phyloP scores from a whole-genome alignment of 257 asterid genomes.

The Echites panduratus region DNA sequence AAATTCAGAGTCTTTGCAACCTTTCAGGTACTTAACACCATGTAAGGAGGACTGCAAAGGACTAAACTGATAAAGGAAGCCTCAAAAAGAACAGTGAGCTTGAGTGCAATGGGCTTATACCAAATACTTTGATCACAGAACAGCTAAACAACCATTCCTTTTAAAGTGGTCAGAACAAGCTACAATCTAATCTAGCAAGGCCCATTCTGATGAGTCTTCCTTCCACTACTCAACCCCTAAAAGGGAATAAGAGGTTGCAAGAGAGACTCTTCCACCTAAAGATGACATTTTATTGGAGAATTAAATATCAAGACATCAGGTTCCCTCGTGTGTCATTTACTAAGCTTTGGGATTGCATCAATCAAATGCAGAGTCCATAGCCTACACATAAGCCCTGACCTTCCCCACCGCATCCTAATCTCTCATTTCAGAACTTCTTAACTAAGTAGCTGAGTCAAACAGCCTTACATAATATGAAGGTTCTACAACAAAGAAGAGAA shows the following conservation, averaged over 20 bases:
- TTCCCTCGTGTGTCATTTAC: not conserved
- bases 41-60: no score
- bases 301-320: not conserved
- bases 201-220: not conserved
- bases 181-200: not conserved
- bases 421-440: not conserved
- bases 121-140: not conserved
- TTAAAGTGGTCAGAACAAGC: not conserved
- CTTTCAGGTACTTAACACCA: not conserved
- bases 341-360: not conserved
- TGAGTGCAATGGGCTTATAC: not conserved
- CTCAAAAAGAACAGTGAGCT: not conserved
- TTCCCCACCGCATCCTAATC: not conserved
- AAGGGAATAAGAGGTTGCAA: not conserved
- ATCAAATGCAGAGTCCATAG: not conserved
- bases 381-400: not conserved
- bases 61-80: not conserved
- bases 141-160: not conserved
- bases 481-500: not conserved
- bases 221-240: not conserved
- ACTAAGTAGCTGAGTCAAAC: not conserved
- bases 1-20: constrained; percentile 6
- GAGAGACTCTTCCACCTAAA: not conserved
- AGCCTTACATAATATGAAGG: not conserved
- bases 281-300: not conserved